A percentile compares a stretch with the other conserved stretches of the same genome.
phyloP scores from a whole-genome alignment of 1,284 basidiomycete genomes.

The Entoloma clypeatum region DNA sequence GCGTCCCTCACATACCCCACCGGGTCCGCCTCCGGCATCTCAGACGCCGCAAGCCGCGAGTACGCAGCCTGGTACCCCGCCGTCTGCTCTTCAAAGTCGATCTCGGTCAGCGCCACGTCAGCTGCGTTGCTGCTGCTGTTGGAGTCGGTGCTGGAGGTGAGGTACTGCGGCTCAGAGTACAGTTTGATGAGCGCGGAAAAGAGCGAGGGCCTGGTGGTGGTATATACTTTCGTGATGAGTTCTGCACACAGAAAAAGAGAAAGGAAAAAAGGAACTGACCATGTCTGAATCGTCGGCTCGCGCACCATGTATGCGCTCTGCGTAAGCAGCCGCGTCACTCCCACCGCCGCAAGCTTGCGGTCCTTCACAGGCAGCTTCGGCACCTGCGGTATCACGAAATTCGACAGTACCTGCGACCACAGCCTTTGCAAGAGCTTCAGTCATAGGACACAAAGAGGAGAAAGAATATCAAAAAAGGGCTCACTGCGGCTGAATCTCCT shows the following conservation, averaged over 20 bases:
- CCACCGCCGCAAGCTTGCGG: constrained; percentile 83
- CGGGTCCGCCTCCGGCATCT: constrained; percentile 50
- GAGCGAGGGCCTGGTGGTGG: constrained; percentile 51
- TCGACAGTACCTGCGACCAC: constrained; percentile 79
- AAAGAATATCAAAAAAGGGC: constrained; percentile 21
- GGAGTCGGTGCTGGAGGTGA: constrained; percentile 42
- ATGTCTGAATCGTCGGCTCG: constrained; percentile 59
- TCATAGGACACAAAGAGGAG: constrained; percentile 6
- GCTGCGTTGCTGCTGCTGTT: constrained; percentile 62
- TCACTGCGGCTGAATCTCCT: constrained; percentile 84
- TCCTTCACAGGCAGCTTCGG: constrained; percentile 79
- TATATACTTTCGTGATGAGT: background rate
- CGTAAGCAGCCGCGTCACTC: constrained; percentile 77
- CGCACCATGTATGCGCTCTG: constrained; percentile 67
- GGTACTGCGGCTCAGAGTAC: constrained; percentile 70
- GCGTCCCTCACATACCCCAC: constrained; percentile 60
- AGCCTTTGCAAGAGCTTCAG: constrained; percentile 48
- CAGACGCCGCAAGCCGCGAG: constrained; percentile 84
- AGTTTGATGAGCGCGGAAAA: constrained; percentile 79
- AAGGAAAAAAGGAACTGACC: constrained; percentile 46
- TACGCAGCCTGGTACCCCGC: constrained; percentile 93
- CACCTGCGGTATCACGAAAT: constrained; percentile 80
- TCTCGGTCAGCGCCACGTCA: constrained; percentile 67
- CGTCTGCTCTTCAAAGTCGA: constrained; percentile 88
- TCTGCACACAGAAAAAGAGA: background rate